A percentile compares a stretch with the other conserved stretches of the same genome.
Evolutionary conservation across 2,329 filamentous ascomycete genomes (phyloP).

Genomic region (Huntiella moniliformis): DNA sequence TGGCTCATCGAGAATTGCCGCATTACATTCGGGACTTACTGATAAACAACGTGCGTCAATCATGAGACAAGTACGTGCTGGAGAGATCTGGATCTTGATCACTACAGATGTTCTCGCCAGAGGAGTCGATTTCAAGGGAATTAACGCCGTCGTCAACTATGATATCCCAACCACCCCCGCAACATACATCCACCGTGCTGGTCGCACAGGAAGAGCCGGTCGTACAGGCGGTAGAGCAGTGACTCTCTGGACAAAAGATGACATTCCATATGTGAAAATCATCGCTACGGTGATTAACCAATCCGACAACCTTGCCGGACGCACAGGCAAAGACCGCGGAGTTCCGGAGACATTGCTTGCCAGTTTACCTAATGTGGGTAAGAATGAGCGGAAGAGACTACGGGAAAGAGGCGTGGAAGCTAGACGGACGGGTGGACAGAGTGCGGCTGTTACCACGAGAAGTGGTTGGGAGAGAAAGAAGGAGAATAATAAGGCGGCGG

Average conservation of each 20-base stretch:
- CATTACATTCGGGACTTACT: conserved; percentile 73
- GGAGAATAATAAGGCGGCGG: conserved; percentile 47
- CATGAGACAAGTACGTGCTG: conserved; percentile 77
- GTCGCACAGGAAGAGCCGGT: conserved; percentile 75
- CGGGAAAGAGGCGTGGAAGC: conserved; percentile 68
- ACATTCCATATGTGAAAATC: conserved; percentile 72
- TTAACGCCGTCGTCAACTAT: conserved; percentile 95
- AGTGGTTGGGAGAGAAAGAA: conserved; percentile 53
- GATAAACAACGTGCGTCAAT: conserved; percentile 57
- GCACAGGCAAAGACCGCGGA: conserved; percentile 32
- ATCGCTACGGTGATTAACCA: conserved; percentile 83
- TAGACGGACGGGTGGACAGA: conserved; percentile 28
- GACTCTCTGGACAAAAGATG: conserved; percentile 89
- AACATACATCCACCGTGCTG: conserved; percentile 82
- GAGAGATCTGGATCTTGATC: conserved; percentile 90
- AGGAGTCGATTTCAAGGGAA: conserved; percentile 83
- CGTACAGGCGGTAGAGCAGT: conserved; percentile 75
- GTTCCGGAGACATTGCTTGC: conserved; percentile 78
- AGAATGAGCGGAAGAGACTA: conserved; percentile 66
- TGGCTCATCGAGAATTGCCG: conserved; percentile 65
- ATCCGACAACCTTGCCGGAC: conserved; percentile 53
- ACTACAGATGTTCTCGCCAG: conserved; percentile 86
- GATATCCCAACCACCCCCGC: conserved; percentile 86
- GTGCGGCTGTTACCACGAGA: conserved; percentile 62
- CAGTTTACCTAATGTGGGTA: conserved; percentile 64